Conservation (phyloP, 371 early-diverging fungal species). For the Rhizopus delemar region DNA sequence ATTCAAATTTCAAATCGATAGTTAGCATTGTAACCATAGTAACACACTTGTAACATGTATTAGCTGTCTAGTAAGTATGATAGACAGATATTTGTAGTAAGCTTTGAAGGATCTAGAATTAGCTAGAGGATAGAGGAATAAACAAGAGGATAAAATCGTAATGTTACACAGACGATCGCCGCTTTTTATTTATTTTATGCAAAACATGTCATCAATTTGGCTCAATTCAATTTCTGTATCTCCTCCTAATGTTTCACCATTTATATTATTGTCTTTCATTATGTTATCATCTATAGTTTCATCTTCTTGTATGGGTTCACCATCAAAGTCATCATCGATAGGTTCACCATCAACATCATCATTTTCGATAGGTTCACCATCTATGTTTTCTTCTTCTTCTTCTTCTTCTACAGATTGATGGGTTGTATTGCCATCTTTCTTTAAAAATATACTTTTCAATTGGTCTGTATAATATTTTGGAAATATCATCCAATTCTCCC, state of each 20-base stretch:
- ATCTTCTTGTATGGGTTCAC: constrained; percentile 48
- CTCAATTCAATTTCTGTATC: constrained; percentile 36
- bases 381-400: neutral
- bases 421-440: constrained; percentile 23
- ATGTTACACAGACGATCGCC: neutral
- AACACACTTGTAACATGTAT: too few relatives aligned
- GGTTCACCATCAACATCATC: constrained; percentile 29
- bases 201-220: constrained; percentile 17
- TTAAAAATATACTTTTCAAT: constrained; percentile 47
- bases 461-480: constrained; percentile 68
- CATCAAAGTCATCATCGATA: constrained; percentile 30
- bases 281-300: neutral
- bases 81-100: too few relatives aligned
- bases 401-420: neutral
- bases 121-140: too few relatives aligned
- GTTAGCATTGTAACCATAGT: too few relatives aligned
- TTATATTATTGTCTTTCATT: constrained; percentile 14
- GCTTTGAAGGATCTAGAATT: too few relatives aligned
- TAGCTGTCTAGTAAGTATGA: too few relatives aligned
- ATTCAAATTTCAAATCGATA: too few relatives aligned
- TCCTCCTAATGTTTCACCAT: constrained; percentile 50
- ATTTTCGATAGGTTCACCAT: neutral
- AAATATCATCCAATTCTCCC: constrained; percentile 91
- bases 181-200: constrained; percentile 22
- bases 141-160: neutral